Evolutionary conservation across 495 filamentous ascomycete genomes (phyloP), one percentile per base, ranked within the genome.

Genomic region (Hypoxylon lienhwacheense): DNA sequence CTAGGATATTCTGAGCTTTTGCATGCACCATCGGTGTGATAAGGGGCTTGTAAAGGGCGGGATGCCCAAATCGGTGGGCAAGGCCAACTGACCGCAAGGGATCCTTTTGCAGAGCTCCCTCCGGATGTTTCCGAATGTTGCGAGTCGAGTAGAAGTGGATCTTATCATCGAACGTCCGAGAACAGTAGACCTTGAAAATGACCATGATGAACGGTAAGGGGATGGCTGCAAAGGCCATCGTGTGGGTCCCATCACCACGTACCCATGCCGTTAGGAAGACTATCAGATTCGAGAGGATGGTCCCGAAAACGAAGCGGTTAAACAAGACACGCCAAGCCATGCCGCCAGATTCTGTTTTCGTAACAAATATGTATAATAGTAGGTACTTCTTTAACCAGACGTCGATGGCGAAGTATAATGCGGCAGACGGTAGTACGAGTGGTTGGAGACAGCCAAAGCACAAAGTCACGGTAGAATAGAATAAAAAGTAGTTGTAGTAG

Each of bases 401-500:
- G 66, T 99, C 93, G 35, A 97, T 71, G 12, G 76, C 74, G 67
- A 97, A 97, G 73, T 97, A 99, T 14, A 97, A 63, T 1, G 91
- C 91, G 0, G 88, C 89, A 26, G 96, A 85, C 0, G 89, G 89
- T n/a, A 99, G 78, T 3, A 91, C 87, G 24, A 97, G 80, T 0
- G 93, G 93, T 71, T 97, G 93, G 32, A 97, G 70, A 7, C 87
- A 85, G 1, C 86, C 85, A 66, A 91, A 97, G 63, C 84, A 90
- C 25, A 99, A 77, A 2, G 89, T 85, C 24, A 97, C 87, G 0
- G 93, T 97, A 3, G 88, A 77, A 68, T 97, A 97, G 73, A 89
- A 99, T 12, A 97, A 77, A 70, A 97, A 97, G 70, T 84, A 89
- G 67, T 97, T 97, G 76, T 97, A 97, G 72, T 97, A 97, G 52